Base-by-base conservation (phyloP, 352 stramenopile genomes). In the Phytophthora idaei region DNA sequence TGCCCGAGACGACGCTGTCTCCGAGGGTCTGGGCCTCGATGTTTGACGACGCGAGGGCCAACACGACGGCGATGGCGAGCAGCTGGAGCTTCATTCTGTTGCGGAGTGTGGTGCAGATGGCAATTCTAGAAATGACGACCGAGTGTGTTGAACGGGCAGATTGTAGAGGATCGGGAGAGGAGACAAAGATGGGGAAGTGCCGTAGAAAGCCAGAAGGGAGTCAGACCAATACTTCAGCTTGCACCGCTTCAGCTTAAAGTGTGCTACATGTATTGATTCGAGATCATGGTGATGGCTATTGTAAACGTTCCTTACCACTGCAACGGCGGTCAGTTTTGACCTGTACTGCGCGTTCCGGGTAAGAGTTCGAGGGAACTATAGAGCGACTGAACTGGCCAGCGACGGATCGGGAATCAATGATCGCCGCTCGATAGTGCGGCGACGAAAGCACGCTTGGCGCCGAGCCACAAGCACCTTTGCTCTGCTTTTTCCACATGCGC, bases 1-100 rank as follows among this genome's bases (percentile, higher is more conserved):
- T 76, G 36, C 66, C 73, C 1, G 74, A 56, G 27, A 81, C 68
- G 31, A 69, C 58, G 58, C 71, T 79, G 34, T 81, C 71, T 49
- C 74, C 74, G 49, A 81, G 74, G 11, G 70, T 79, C 46, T 72
- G 62, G 4, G 73, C 71, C 8, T 70, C 54, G 17, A 66, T 48
- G 34, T 41, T 57, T 0, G 66, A 61, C 28, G 57, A 54, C 7
- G 57, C 49, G 37, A 78, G 29, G 0, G 62, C 67, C 39, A 69
- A n/a, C 8, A 56, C 47, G 57, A 62, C 47, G 11, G 62, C 48
- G 39, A 77, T 8, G 12, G 12, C 48, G 21, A 76, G 11, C 10
- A 77, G 9, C 21, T 77, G 60, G 57, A 69, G 10, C 60, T 77
- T 77, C 70, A 77, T 77, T 34, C 12, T 47, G n/a, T 21, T 44